Conservation (phyloP, 331 rosid genomes). For the Phaseolus coccineus region DNA sequence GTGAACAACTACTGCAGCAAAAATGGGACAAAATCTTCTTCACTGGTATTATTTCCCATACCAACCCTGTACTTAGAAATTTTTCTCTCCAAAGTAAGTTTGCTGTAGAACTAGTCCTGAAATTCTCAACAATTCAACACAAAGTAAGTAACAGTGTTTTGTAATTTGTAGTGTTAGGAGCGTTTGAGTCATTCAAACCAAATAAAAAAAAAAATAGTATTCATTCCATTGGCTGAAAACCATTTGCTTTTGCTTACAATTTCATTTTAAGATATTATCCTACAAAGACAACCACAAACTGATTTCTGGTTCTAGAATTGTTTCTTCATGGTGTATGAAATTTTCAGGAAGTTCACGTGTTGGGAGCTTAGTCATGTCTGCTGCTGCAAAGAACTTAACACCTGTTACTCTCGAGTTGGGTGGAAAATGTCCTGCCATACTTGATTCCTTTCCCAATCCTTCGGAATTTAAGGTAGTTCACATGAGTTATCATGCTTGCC, state of each 20-base stretch:
- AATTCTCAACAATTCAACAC: not conserved
- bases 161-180: not conserved
- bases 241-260: conserved; percentile 5
- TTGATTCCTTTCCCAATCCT: conserved; percentile 68
- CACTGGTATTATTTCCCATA: conserved; percentile 67
- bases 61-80: not conserved
- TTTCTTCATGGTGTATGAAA: not conserved
- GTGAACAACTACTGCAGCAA: conserved; percentile 62
- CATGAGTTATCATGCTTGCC: not conserved
- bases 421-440: conserved; percentile 92
- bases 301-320: conserved; percentile 2
- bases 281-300: not conserved
- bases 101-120: not conserved
- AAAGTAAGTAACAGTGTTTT: not conserved
- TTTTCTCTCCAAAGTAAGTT: not conserved
- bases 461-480: conserved; percentile 69
- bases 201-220: not conserved
- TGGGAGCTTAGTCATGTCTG: conserved; percentile 72
- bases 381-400: conserved; percentile 88
- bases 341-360: conserved; percentile 77
- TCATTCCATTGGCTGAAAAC: not conserved
- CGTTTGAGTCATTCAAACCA: not conserved
- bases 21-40: conserved; percentile 94
- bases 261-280: not conserved
- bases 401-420: conserved; percentile 95